Evolutionary conservation across 768 basidiomycete genomes (phyloP), one percentile per base, ranked within the genome.

Genomic region (Calocera viscosa): DNA sequence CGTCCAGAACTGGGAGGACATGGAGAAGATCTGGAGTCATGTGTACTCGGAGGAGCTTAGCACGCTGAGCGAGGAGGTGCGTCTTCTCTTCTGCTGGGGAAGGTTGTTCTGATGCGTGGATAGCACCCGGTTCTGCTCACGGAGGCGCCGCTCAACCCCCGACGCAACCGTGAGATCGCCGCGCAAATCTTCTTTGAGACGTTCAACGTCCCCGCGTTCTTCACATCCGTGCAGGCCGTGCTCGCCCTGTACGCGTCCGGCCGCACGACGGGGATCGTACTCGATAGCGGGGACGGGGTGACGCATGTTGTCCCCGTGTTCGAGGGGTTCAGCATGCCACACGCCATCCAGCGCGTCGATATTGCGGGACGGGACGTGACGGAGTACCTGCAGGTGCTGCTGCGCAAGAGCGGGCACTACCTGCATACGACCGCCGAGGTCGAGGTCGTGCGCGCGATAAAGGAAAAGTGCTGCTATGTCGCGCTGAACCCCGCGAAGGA

Each of bases 141-240:
- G 11, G 96, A 99, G 79, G 95, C 96, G 32, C 95, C 96, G 5
- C 80, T 99, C 70, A 99, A 99, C 77, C 96, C 96, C 68, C 86
- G 94, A 73, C 88, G 86, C 74, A 98, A 99, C 78, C 86, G 96
- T 69, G 96, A 98, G 76, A 84, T 93, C 47, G 94, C 94, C 16
- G 95, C 96, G 10, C 94, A 97, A 78, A 96, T 98, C 77, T 95
- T 99, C 79, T 99, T 98, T 76, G 96, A 99, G 75, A 98, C 96
- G 14, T 99, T 98, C 84, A 99, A 99, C 75, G 96, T 97, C 33
- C 96, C 96, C 33, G 96, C 96, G 2, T 79, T 99, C 67, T 97
- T 92, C 78, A 94, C 89, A 39, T 94, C 93, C 47, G 92, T 99
- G 2, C 96, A 99, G 78, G 96, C 96, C 24, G 95, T 99, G 22